Evolutionary conservation across 2,329 filamentous ascomycete species (phyloP).

Genomic region (Curvularia eragrostidis): DNA sequence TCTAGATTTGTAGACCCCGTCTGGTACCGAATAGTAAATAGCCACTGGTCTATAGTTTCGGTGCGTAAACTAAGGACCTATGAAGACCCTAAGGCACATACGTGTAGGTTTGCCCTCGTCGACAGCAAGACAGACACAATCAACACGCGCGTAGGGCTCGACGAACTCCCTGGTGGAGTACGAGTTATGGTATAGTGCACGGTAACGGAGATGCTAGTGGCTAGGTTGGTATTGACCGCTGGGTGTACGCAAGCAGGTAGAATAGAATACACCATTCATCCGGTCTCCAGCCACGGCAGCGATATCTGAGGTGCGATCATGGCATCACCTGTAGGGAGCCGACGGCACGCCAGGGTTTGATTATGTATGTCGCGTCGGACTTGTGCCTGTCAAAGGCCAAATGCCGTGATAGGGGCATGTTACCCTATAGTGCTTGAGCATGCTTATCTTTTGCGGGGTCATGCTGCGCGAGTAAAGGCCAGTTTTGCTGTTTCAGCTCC

Average conservation of each 20-base stretch:
- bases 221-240: not conserved
- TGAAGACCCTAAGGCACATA: no score
- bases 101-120: no score
- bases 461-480: not conserved
- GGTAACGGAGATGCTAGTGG: not conserved
- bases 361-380: slow-evolving; percentile 13
- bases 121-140: slow-evolving; percentile 15
- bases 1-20: no score
- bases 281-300: slow-evolving; percentile 3
- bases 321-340: slow-evolving; percentile 21
- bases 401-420: slow-evolving; percentile 16
- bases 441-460: not conserved
- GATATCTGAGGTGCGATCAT: slow-evolving; percentile 6
- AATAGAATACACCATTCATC: not conserved
- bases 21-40: no score
- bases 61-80: no score
- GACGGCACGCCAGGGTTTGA: slow-evolving; percentile 27
- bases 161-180: slow-evolving; percentile 30
- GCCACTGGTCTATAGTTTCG: no score
- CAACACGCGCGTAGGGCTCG: slow-evolving; percentile 20
- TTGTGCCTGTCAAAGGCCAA: slow-evolving; percentile 30
- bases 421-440: not conserved
- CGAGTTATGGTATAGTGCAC: slow-evolving; percentile 16
- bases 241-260: not conserved
- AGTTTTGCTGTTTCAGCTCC: not conserved